phyloP scores from a whole-genome alignment of 129 eudicot species.

The Chrysanthemum seticuspe region DNA sequence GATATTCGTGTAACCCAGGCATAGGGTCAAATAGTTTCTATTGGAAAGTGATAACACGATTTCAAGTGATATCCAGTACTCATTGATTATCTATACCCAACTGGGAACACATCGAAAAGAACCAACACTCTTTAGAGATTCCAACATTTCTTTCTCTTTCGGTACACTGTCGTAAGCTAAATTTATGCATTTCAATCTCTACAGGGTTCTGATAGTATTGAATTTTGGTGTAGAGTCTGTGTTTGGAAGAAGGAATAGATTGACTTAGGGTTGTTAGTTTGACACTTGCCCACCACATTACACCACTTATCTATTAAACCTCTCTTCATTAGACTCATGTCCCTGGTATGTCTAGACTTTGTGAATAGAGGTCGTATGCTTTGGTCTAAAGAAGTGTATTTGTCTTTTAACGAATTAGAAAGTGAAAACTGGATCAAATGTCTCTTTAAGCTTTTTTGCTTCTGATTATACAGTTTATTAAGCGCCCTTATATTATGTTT shows the following conservation, averaged over 20 bases:
- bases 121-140: too few species aligned
- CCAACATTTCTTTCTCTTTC: too few species aligned
- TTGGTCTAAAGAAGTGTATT: neutral
- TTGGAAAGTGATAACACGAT: too few species aligned
- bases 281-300: neutral
- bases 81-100: too few species aligned
- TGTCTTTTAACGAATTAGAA: neutral
- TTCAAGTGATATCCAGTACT: too few species aligned
- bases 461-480: neutral
- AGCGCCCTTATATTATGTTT: neutral
- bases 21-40: too few species aligned
- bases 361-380: neutral
- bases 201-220: neutral
- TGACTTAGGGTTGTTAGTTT: neutral
- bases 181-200: neutral
- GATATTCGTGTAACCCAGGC: too few species aligned
- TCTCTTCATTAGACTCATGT: neutral
- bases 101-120: too few species aligned
- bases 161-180: too few species aligned
- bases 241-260: neutral
- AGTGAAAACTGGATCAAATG: neutral
- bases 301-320: neutral
- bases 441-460: neutral
- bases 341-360: neutral
- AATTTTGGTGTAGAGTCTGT: neutral